phyloP scores from a whole-genome alignment of 1,139 yeast species.

The Lodderomyces parapsilosis region DNA sequence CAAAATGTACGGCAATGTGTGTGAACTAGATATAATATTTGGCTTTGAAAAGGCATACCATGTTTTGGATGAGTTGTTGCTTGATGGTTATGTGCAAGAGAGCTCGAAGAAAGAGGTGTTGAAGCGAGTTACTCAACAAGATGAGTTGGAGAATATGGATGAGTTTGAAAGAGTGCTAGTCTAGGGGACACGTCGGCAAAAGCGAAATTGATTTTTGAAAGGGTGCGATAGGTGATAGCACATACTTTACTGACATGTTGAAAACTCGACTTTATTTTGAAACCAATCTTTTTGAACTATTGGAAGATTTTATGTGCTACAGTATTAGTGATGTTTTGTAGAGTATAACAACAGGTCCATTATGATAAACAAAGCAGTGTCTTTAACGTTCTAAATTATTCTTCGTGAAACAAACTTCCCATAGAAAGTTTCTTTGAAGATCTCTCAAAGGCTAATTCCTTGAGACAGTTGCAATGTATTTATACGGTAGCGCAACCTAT shows the following conservation, averaged over 20 bases:
- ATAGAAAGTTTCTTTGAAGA: too few relatives aligned
- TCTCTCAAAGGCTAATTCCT: too few relatives aligned
- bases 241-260: too few relatives aligned
- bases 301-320: too few relatives aligned
- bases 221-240: background rate
- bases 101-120: constrained; percentile 79
- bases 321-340: too few relatives aligned
- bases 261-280: too few relatives aligned
- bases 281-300: too few relatives aligned
- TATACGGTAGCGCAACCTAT: background rate
- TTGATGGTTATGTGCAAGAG: constrained; percentile 82
- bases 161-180: constrained; percentile 45
- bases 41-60: constrained; percentile 93
- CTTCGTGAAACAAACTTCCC: too few relatives aligned
- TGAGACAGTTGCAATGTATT: too few relatives aligned
- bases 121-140: constrained; percentile 75
- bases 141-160: constrained; percentile 55
- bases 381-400: too few relatives aligned
- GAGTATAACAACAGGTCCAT: too few relatives aligned
- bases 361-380: too few relatives aligned
- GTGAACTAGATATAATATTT: constrained; percentile 90
- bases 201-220: background rate
- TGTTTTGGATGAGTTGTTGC: constrained; percentile 83
- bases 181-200: constrained; percentile 11
- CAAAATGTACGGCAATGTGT: constrained; percentile 92